These are phyloP conservation scores for Aquilaria sinensis DNA, from an alignment of 345 rosid genomes.

Conservation along the genomic window DNA sequence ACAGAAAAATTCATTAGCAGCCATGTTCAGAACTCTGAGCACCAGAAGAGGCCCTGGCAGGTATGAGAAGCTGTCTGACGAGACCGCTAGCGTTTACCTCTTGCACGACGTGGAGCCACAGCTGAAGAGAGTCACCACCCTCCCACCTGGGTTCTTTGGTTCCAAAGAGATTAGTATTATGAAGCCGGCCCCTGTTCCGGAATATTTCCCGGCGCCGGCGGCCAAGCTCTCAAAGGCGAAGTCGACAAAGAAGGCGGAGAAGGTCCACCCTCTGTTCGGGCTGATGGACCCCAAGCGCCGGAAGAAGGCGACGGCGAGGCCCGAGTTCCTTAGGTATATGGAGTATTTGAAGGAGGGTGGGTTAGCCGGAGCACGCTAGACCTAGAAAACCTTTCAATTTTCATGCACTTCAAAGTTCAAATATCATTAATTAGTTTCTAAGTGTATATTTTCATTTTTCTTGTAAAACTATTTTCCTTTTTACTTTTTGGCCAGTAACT, in stretches of 20 bases:
- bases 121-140: conserved; percentile 23
- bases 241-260: too few species aligned
- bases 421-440: too few species aligned
- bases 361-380: too few species aligned
- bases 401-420: too few species aligned
- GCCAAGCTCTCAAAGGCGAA: too few species aligned
- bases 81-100: conserved; percentile 1
- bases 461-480: too few species aligned
- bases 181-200: neutral
- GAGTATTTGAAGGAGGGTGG: conserved; percentile 38
- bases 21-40: conserved; percentile 62
- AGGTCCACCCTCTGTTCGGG: conserved; percentile 22
- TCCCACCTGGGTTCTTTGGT: conserved; percentile 17
- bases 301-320: conserved; percentile 23
- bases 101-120: conserved; percentile 17
- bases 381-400: too few species aligned
- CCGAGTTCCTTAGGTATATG: conserved; percentile 29
- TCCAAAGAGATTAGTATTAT: conserved; percentile 19
- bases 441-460: too few species aligned
- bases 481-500: too few species aligned
- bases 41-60: conserved; percentile 33
- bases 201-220: neutral
- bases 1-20: too few species aligned
- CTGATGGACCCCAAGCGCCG: conserved; percentile 14
- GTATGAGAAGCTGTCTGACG: conserved; percentile 43